Percentiles rank a stretch among this genome's conserved stretches.
These are phyloP conservation scores for Zoysia pacifica DNA, from an alignment of 176 grass and related monocot species.

Conservation along the genomic window DNA sequence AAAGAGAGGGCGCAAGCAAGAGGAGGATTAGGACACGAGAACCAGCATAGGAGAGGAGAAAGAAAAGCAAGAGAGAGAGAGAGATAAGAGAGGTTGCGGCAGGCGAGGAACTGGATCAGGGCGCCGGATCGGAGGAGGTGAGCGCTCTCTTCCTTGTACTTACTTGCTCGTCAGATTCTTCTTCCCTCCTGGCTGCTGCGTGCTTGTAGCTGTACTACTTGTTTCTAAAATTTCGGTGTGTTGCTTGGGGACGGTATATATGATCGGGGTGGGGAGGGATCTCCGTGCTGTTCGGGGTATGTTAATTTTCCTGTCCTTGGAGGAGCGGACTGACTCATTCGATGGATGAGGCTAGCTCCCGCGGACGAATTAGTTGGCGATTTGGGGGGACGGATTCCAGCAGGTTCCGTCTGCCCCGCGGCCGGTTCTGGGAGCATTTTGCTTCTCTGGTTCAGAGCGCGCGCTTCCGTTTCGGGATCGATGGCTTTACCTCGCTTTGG, in stretches of 20 bases:
- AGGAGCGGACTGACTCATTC: background rate
- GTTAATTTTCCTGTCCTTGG: background rate
- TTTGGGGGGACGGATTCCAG: background rate
- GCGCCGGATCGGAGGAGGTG: constrained; percentile 50
- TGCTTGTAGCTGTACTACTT: background rate
- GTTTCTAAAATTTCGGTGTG: background rate
- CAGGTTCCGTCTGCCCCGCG: constrained; percentile 14
- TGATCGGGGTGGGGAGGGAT: constrained; percentile 5
- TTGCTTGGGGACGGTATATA: background rate
- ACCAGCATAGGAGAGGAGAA: constrained; percentile 25
- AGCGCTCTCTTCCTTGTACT: constrained; percentile 23
- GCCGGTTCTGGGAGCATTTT: constrained; percentile 30
- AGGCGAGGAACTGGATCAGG: constrained; percentile 32
- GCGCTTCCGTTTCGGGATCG: constrained; percentile 28
- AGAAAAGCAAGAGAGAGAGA: constrained; percentile 13
- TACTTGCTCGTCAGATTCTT: background rate
- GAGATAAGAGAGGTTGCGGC: background rate
- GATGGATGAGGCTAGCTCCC: background rate
- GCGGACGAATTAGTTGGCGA: constrained; percentile 1
- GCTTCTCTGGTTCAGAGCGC: background rate
- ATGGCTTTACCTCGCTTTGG: background rate
- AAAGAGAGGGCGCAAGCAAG: constrained; percentile 22
- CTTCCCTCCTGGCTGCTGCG: background rate
- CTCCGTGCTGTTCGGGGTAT: background rate
- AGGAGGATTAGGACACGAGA: constrained; percentile 45